phyloP scores from a whole-genome alignment of 495 filamentous ascomycete species.

The Daldinia childiae region DNA sequence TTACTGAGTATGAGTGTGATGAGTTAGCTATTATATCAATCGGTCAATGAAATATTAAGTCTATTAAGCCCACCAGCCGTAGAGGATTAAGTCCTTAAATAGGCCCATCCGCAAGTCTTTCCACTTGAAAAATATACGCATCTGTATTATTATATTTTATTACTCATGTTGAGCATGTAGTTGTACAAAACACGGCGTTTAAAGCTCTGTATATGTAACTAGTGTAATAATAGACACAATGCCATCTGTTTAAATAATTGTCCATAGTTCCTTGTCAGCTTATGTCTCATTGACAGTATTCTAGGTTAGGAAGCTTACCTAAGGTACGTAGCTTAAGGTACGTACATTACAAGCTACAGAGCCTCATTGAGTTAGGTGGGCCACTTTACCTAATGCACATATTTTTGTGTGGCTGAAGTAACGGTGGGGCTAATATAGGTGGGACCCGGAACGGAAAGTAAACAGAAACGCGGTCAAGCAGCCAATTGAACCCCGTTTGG shows the following conservation, averaged over 20 bases:
- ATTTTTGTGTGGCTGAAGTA: slow-evolving; percentile 5
- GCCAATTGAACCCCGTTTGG: slow-evolving; percentile 25
- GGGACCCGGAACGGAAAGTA: slow-evolving; percentile 36
- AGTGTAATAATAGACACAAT: not conserved
- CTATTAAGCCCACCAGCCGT: too few species aligned
- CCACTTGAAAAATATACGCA: not conserved
- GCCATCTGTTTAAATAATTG: not conserved
- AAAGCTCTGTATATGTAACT: not conserved
- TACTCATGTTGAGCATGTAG: not conserved
- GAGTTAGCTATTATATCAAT: not conserved
- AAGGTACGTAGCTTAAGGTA: not conserved
- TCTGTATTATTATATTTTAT: not conserved
- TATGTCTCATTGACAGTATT: too few species aligned
- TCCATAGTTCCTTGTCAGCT: too few species aligned
- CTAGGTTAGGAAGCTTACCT: too few species aligned
- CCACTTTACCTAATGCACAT: not conserved
- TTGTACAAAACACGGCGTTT: not conserved
- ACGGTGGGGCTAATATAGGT: slow-evolving; percentile 10
- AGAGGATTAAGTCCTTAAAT: not conserved
- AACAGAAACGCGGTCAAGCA: slow-evolving; percentile 42
- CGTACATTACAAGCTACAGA: not conserved
- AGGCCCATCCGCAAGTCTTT: not conserved
- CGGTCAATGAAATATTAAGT: not conserved
- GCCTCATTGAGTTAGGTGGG: too few species aligned
- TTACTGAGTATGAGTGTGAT: not conserved